Conservation (phyloP, 352 stramenopile genomes). For the Elongisporangium senticosum region DNA sequence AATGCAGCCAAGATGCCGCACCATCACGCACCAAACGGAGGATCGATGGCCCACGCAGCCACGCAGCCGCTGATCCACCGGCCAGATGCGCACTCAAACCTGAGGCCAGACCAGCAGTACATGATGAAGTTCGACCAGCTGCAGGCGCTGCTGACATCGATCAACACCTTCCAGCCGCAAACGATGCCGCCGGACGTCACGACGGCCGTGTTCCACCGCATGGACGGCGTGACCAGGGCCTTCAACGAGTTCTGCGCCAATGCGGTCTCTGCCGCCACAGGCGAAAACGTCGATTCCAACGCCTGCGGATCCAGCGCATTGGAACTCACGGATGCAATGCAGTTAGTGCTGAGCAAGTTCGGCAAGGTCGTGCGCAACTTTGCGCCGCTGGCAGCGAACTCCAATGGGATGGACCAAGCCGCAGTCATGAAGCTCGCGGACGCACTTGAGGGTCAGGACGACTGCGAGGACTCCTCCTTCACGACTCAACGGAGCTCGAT, state of each 20-base stretch:
- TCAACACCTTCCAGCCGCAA: constrained; percentile 33
- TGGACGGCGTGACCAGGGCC: constrained; percentile 33
- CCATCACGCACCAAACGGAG: background rate
- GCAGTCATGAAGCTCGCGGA: constrained; percentile 52
- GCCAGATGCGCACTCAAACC: constrained; percentile 6
- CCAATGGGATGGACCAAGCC: constrained; percentile 19
- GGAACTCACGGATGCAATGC: constrained; percentile 27
- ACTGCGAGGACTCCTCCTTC: background rate
- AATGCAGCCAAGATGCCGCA: background rate
- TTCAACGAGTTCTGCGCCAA: constrained; percentile 33
- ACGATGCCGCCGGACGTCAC: constrained; percentile 52
- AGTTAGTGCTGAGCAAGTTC: constrained; percentile 41
- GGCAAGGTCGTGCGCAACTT: constrained; percentile 58
- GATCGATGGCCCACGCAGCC: background rate
- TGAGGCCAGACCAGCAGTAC: constrained; percentile 57
- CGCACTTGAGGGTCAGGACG: constrained; percentile 27
- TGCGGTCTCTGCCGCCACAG: constrained; percentile 27
- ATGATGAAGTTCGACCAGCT: constrained; percentile 63
- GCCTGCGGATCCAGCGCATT: constrained; percentile 7
- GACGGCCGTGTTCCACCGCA: constrained; percentile 37
- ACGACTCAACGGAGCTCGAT: background rate
- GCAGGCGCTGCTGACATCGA: constrained; percentile 34
- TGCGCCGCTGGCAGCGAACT: constrained; percentile 26
- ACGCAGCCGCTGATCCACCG: constrained; percentile 5
- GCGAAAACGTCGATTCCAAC: constrained; percentile 20